A percentile compares a stretch with the other conserved stretches of the same genome.
These are phyloP conservation scores for Botrytis cinerea DNA, from an alignment of 2,329 filamentous ascomycete genomes.

Conservation along the genomic window DNA sequence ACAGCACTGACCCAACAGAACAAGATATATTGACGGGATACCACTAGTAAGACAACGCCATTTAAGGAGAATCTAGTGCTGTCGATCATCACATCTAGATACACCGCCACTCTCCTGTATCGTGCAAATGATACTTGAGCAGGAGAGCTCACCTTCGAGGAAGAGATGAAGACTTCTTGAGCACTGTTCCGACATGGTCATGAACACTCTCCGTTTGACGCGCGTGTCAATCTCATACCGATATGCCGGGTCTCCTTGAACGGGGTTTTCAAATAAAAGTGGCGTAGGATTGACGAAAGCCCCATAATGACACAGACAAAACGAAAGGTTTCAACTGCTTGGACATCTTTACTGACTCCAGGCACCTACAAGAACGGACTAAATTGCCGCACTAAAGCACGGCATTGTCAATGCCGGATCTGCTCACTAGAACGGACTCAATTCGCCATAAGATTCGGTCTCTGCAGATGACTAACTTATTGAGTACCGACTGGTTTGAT, in stretches of 20 bases:
- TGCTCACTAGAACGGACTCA: not conserved
- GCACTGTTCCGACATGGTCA: not conserved
- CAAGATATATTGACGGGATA: not conserved
- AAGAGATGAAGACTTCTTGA: not conserved
- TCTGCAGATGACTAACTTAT: not conserved
- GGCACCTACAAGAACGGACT: not conserved
- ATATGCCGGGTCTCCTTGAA: not conserved
- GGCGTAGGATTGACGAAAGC: not conserved
- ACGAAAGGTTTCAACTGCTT: constrained; percentile 3
- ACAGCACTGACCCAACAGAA: not conserved
- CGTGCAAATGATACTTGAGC: not conserved
- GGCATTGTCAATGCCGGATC: constrained; percentile 13
- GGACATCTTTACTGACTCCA: not conserved
- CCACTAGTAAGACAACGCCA: not conserved
- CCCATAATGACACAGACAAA: not conserved
- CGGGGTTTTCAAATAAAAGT: not conserved
- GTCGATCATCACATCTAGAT: constrained; percentile 1
- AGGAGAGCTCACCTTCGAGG: not conserved
- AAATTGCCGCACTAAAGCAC: not conserved
- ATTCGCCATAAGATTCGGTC: not conserved
- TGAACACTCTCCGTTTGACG: not conserved
- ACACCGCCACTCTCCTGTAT: not conserved
- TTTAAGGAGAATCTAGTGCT: not conserved
- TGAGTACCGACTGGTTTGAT: not conserved
- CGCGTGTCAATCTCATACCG: not conserved